Conservation (phyloP, 1,139 yeast species). For the Blastobotrys capitulatus region DNA sequence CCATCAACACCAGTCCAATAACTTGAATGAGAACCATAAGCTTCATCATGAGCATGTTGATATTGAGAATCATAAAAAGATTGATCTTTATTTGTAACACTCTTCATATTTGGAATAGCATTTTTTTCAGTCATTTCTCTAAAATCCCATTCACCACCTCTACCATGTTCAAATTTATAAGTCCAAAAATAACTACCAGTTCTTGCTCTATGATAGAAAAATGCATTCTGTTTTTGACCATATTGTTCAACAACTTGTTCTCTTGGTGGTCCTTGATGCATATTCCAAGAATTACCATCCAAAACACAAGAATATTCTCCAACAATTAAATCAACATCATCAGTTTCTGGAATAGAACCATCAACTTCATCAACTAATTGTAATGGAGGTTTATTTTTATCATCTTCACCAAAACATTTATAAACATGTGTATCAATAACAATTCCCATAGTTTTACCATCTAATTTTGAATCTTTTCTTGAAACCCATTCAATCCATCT, state of each 20-base stretch:
- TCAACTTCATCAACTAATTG: constrained; percentile 57
- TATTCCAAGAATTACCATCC: constrained; percentile 69
- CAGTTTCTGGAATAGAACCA: constrained; percentile 35
- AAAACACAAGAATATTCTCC: constrained; percentile 92
- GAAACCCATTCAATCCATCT: constrained; percentile 72
- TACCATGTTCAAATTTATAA: constrained; percentile 75
- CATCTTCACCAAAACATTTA: constrained; percentile 76
- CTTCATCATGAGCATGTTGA: constrained; percentile 38
- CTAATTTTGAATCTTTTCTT: constrained; percentile 31
- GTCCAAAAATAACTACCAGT: constrained; percentile 90
- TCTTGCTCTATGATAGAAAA: constrained; percentile 48
- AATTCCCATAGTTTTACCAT: constrained; percentile 43
- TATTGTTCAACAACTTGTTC: constrained; percentile 39
- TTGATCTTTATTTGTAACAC: constrained; percentile 34
- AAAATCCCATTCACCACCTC: constrained; percentile 97
- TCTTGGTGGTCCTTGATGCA: constrained; percentile 40
- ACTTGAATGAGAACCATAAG: constrained; percentile 44
- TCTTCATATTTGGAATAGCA: constrained; percentile 41
- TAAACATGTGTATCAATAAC: constrained; percentile 82
- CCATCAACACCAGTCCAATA: constrained; percentile 66
- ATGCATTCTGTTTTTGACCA: constrained; percentile 40
- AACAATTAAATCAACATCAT: constrained; percentile 54
- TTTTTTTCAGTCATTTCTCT: constrained; percentile 69
- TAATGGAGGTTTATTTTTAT: constrained; percentile 58
- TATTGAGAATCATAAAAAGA: constrained; percentile 22